phyloP scores from a whole-genome alignment of 2,329 filamentous ascomycete species.

The Sarocladium kiliense region DNA sequence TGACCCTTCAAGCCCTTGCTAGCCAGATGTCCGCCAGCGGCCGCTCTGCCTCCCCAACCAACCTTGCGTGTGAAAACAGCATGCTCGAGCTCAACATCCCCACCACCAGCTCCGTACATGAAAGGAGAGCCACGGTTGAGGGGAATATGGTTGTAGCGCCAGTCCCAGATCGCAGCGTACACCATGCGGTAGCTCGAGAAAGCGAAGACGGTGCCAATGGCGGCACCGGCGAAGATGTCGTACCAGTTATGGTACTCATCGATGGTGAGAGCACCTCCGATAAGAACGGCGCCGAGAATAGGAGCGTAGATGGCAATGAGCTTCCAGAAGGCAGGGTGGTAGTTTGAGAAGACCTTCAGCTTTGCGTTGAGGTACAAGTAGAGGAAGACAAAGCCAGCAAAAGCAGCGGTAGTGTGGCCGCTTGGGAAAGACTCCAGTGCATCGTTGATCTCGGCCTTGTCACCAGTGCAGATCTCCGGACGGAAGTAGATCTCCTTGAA shows the following conservation, averaged over 20 bases:
- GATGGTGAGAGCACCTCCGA: slow-evolving; percentile 65
- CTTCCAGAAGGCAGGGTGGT: slow-evolving; percentile 72
- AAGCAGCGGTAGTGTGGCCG: slow-evolving; percentile 69
- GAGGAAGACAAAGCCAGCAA: slow-evolving; percentile 65
- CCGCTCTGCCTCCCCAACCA: slow-evolving; percentile 46
- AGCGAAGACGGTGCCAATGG: slow-evolving; percentile 61
- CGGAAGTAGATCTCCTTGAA: slow-evolving; percentile 62
- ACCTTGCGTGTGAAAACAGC: slow-evolving; percentile 54
- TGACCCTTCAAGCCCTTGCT: slow-evolving; percentile 1
- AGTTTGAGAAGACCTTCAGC: slow-evolving; percentile 69
- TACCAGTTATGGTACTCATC: slow-evolving; percentile 75
- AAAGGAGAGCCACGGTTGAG: slow-evolving; percentile 54
- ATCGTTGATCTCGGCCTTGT: slow-evolving; percentile 60
- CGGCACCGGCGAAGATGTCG: slow-evolving; percentile 60
- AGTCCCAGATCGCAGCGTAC: slow-evolving; percentile 65
- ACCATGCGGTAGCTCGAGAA: slow-evolving; percentile 62
- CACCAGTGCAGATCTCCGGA: slow-evolving; percentile 63
- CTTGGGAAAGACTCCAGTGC: slow-evolving; percentile 66
- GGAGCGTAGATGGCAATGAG: slow-evolving; percentile 59
- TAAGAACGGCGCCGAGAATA: slow-evolving; percentile 61
- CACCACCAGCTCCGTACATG: slow-evolving; percentile 36
- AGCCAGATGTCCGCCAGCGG: background rate
- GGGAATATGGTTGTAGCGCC: slow-evolving; percentile 60
- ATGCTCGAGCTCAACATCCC: slow-evolving; percentile 41
- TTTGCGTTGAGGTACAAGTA: slow-evolving; percentile 74